phyloP scores from a whole-genome alignment of 2,329 filamentous ascomycete genomes.

The Xylariaceae sp. region DNA sequence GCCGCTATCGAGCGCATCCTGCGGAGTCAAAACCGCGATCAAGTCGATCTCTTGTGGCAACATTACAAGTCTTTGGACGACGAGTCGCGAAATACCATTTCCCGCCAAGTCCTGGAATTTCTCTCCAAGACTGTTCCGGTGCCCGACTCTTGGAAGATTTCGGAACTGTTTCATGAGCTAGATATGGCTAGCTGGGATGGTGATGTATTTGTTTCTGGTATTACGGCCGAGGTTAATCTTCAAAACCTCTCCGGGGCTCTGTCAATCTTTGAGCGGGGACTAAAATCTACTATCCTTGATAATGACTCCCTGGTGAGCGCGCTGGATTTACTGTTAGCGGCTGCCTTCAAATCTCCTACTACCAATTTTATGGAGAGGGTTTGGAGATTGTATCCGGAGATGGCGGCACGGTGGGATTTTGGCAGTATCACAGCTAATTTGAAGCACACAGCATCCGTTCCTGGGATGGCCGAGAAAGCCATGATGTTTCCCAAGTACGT shows the following conservation, averaged over 20 bases:
- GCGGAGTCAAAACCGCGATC: conserved; percentile 15
- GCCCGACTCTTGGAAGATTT: conserved; percentile 44
- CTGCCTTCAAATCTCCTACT: conserved; percentile 34
- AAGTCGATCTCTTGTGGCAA: conserved; percentile 41
- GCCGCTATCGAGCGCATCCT: conserved; percentile 24
- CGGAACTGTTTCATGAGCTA: conserved; percentile 42
- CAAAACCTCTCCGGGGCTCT: conserved; percentile 39
- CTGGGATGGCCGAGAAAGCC: conserved; percentile 28
- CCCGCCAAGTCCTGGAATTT: conserved; percentile 39
- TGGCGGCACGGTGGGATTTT: conserved; percentile 28
- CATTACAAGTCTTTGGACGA: conserved; percentile 39
- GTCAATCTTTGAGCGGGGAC: conserved; percentile 38
- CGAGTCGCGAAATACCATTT: conserved; percentile 26
- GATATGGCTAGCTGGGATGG: conserved; percentile 39
- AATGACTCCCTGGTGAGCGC: conserved; percentile 35
- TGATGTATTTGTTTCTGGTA: conserved; percentile 37
- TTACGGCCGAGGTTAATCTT: conserved; percentile 41
- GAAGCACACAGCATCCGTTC: conserved; percentile 23
- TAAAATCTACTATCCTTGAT: conserved; percentile 28
- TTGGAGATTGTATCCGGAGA: conserved; percentile 29
- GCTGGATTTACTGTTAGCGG: conserved; percentile 43
- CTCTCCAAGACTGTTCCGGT: conserved; percentile 42
- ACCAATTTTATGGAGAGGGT: conserved; percentile 20
- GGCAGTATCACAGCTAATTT: conserved; percentile 27
- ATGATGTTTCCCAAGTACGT: conserved; percentile 20